A percentile compares a stretch with the other conserved stretches of the same genome.
These are phyloP conservation scores for Marasmius oreades DNA, from an alignment of 1,284 basidiomycete species.

Conservation along the genomic window DNA sequence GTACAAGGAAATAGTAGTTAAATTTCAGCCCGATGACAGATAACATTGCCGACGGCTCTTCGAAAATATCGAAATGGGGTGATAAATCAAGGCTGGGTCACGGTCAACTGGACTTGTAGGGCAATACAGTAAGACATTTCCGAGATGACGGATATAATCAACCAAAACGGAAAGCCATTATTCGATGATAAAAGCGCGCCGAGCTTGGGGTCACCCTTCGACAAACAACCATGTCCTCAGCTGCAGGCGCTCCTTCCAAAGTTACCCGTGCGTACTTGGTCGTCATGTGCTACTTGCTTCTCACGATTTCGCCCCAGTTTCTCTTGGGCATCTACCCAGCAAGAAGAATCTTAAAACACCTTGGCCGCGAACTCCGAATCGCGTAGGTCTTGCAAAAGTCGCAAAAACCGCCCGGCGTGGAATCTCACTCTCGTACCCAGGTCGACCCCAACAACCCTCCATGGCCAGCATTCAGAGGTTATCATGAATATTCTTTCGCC, in stretches of 20 bases:
- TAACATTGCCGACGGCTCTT: too few species aligned
- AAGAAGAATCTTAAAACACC: slow-evolving; percentile 66
- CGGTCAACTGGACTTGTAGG: too few species aligned
- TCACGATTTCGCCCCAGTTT: slow-evolving; percentile 29
- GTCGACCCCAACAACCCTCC: slow-evolving; percentile 94
- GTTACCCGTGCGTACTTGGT: slow-evolving; percentile 39
- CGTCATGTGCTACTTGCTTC: too few species aligned
- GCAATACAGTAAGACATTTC: too few species aligned
- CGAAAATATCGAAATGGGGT: too few species aligned
- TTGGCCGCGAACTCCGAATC: slow-evolving; percentile 70
- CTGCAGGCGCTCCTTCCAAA: slow-evolving; percentile 48
- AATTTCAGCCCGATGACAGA: too few species aligned
- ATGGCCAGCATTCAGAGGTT: slow-evolving; percentile 93
- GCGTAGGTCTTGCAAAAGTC: slow-evolving; percentile 37
- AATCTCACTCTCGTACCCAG: slow-evolving; percentile 29
- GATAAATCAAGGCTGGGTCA: too few species aligned
- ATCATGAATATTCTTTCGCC: slow-evolving; percentile 95
- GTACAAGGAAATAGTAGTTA: too few species aligned
- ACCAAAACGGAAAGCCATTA: too few species aligned
- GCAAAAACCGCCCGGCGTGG: not conserved
- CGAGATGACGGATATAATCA: too few species aligned
- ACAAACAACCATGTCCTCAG: slow-evolving; percentile 20
- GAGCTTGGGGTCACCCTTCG: slow-evolving; percentile 1
- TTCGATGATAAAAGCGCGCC: not conserved
- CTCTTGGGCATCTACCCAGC: slow-evolving; percentile 66